A percentile compares a stretch with the other conserved stretches of the same genome.
Evolutionary conservation across 2,329 filamentous ascomycete genomes (phyloP).

Genomic region (Chaetomium globosum): DNA sequence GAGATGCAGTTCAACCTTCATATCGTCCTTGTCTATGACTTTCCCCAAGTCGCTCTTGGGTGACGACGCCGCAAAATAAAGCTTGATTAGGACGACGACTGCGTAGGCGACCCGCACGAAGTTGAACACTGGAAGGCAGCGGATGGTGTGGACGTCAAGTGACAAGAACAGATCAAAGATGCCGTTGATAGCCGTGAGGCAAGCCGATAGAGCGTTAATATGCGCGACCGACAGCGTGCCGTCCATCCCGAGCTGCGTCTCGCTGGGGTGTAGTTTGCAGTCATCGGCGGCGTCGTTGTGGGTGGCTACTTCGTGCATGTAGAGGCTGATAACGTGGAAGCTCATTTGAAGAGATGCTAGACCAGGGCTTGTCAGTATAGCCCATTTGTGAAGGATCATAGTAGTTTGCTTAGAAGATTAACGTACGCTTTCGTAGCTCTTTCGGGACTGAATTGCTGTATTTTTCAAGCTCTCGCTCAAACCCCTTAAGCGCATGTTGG

Average conservation of each 20-base stretch:
- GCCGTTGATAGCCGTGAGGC: constrained; percentile 66
- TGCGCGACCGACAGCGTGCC: constrained; percentile 57
- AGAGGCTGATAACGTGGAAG: constrained; percentile 68
- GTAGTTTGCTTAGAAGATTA: background rate
- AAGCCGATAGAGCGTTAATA: constrained; percentile 67
- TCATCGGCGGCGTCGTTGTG: constrained; percentile 64
- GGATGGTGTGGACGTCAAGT: constrained; percentile 61
- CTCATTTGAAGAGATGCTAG: constrained; percentile 64
- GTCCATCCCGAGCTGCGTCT: constrained; percentile 48
- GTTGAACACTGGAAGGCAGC: constrained; percentile 69
- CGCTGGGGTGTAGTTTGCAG: constrained; percentile 52
- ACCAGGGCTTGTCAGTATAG: constrained; percentile 31
- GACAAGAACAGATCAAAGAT: constrained; percentile 66
- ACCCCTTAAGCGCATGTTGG: constrained; percentile 64
- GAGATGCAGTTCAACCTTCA: constrained; percentile 68
- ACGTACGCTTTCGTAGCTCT: constrained; percentile 60
- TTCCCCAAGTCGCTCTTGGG: constrained; percentile 68
- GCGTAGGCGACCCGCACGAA: constrained; percentile 73
- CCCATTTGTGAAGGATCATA: background rate
- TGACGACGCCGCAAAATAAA: constrained; percentile 68
- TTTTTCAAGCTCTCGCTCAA: constrained; percentile 65
- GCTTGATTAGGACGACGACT: constrained; percentile 71
- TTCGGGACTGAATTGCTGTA: constrained; percentile 59
- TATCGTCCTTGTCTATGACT: constrained; percentile 67
- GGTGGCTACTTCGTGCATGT: constrained; percentile 75